Base-by-base conservation (phyloP, 768 basidiomycete species). In the Termitomyces bulborhizus region DNA sequence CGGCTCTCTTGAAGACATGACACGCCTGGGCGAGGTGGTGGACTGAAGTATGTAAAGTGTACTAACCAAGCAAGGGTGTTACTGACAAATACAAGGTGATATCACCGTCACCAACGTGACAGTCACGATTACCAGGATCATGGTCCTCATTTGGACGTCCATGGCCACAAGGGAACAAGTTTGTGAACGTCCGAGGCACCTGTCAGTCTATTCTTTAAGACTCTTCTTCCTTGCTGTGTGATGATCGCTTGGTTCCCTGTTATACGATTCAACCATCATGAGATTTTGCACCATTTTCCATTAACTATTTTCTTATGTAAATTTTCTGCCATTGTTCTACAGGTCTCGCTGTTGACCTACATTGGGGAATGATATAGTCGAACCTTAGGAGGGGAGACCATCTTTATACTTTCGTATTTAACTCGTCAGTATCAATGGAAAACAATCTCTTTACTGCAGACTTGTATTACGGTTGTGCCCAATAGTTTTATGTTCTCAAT, bases 1-100 rank as follows among this genome's bases (percentile, higher is more conserved):
- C 4, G 87, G 83, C 59, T 87, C 85, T 68, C 86, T 76, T 21
- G 78, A 74, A 13, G 89, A 84, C 88, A 90, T 89, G 53, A 58
- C 43, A 40, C 41, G 57, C 27, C n/a, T 42, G 18, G 13, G 27
- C 24, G 54, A 45, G 43, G 5, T 6, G 50, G n/a, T 32, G 48
- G 45, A 40, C 15, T 53, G 39, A 51, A 44, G 54, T 24, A 37
- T 47, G 13, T 13, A 16, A 16, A 15, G 5, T 37, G 15, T 15
- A 16, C 2, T 37, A 16, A 37, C 34, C n/a, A 34, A 32, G 11
- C 29, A 51, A 31, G 16, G 26, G 27, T 2, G 27, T 2, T 27
- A 56, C 26, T 60, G 55, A 61, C 62, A 62, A 51, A 44, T 18
- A 13, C 27, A 34, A 18, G 27, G 46, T 51, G 39, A 50, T 51